Evolutionary conservation across 768 basidiomycete genomes (phyloP).

Genomic region (Termitomyces sp.): DNA sequence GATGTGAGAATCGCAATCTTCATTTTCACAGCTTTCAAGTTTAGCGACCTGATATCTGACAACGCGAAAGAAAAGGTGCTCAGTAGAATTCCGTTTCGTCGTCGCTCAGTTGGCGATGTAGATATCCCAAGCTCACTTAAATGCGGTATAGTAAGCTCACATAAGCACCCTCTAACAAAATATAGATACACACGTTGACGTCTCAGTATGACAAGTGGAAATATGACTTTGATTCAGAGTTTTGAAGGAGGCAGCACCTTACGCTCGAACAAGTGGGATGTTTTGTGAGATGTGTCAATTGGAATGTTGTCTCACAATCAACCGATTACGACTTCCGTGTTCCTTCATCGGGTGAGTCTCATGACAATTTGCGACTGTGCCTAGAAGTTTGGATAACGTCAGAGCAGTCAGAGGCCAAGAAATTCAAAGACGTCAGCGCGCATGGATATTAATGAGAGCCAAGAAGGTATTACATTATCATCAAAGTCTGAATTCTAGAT

Average conservation of each 20-base stretch:
- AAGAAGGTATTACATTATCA: too few relatives aligned
- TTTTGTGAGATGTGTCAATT: neutral
- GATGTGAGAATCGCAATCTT: constrained; percentile 93
- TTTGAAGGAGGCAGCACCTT: neutral
- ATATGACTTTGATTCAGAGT: too few relatives aligned
- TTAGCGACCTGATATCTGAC: neutral
- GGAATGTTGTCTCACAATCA: neutral
- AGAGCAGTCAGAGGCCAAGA: too few relatives aligned
- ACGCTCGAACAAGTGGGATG: neutral
- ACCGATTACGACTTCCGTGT: neutral
- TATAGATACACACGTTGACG: neutral
- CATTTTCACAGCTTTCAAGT: constrained; percentile 33
- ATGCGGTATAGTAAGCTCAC: neutral
- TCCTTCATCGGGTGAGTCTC: neutral
- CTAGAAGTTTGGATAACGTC: too few relatives aligned
- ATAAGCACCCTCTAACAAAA: neutral
- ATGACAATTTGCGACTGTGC: neutral
- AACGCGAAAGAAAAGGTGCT: neutral
- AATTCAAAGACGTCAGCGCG: too few relatives aligned
- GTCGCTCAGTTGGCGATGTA: neutral
- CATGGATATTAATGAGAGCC: too few relatives aligned
- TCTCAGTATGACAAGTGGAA: neutral
- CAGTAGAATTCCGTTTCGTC: neutral
- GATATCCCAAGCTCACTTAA: neutral
- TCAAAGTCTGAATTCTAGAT: too few relatives aligned